Evolutionary conservation across 2,329 filamentous ascomycete species (phyloP), one percentile per base, ranked within the genome.

Genomic region (Talaromyces sp.): DNA sequence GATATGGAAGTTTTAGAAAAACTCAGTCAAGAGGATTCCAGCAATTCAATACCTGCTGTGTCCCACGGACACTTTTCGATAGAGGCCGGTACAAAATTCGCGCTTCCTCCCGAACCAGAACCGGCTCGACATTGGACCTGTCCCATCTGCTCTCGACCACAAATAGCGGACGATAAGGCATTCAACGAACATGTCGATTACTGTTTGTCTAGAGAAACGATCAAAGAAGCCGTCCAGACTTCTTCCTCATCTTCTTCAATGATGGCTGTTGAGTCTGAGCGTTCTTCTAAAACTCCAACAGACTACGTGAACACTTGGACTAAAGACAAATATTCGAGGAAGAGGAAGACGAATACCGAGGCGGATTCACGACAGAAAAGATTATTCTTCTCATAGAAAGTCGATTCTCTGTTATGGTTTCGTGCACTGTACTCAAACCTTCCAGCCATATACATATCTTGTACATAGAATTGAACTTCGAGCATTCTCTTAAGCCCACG

Each of bases 171-270:
- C 52, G 91, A 97, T 69, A 81, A 80, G 46, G 77, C 76, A 0
- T 96, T 97, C 74, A 99, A 99, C 64, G 84, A 88, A 58, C 94
- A 99, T 68, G 91, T 99, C 53, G 94, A 99, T 70, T 82, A 89
- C 8, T 99, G 94, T 70, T 81, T 99, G 1, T 97, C 92, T 0
- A 81, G 87, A 57, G 85, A 89, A 67, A 89, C 91, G 0, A 97
- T 99, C 65, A 87, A 87, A 46, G 90, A 97, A 66, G 88, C 85
- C 0, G 86, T 94, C 1, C 86, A 89, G 58, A 80, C 60, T 46
- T 40, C 60, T 50, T 15, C 52, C 55, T 37, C 64, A 63, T 15
- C 54, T 22, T 22, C 37, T 13, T 43, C 51, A 9, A 51, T 51
- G 17, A 31, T 28, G 17, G 25, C 43, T 21, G 8, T n/a, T 9